Evolutionary conservation across 2,329 filamentous ascomycete genomes (phyloP), one percentile per base, ranked within the genome.

Genomic region (Sphaerostilbella broomeana): DNA sequence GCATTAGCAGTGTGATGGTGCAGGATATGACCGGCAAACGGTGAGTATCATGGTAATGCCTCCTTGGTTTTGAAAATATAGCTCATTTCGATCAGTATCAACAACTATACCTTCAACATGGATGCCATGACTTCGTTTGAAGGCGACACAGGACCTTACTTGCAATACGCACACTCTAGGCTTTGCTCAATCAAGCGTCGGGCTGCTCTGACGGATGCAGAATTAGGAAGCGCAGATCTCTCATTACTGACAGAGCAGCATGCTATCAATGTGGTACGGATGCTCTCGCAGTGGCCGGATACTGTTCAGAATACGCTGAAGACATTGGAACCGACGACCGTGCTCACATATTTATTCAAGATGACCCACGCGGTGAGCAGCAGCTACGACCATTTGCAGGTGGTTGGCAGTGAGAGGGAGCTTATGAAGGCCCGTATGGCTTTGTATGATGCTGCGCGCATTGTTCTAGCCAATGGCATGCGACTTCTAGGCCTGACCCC

Each of bases 11-110:
- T 57, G 90, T 97, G 57, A 97, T 97, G 88, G 87, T 95, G 15
- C 90, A 97, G 64, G 92, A 97, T 58, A 95, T 97, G 87, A 84
- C 78, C 49, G 92, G 90, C 60, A 97, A 95, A 77, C 78, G 86
- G 81, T 83, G 64, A 49, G 73, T 51, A 27, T 32, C 15, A n/a
- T n/a, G n/a, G n/a, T n/a, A n/a, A n/a, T n/a, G n/a, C n/a, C n/a
- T n/a, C n/a, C n/a, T n/a, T n/a, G n/a, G n/a, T n/a, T n/a, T n/a
- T n/a, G n/a, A n/a, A n/a, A n/a, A n/a, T n/a, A n/a, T n/a, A n/a
- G n/a, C n/a, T n/a, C n/a, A n/a, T n/a, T n/a, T n/a, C n/a, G n/a
- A n/a, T n/a, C 22, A 63, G 77, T 54, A 74, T 78, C 59, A 78
- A 78, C 61, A 78, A 79, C 62, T 81, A 79, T 57, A 70, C 73